Conservation (phyloP, 768 basidiomycete genomes). For the Calvatia gigantea region DNA sequence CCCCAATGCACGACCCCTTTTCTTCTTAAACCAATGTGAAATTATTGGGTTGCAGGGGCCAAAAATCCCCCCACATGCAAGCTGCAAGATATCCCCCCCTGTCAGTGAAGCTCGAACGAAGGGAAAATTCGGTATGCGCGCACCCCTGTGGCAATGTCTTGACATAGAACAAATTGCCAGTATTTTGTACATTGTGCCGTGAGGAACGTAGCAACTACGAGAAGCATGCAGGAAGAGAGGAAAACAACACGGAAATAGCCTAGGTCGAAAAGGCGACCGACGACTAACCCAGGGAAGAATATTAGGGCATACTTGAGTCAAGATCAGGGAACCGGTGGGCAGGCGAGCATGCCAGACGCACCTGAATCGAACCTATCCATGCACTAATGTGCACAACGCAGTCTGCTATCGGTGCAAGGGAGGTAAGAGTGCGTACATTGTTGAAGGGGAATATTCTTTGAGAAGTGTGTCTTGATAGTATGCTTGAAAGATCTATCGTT, state of each 20-base stretch:
- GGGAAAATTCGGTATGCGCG: slow-evolving; percentile 19
- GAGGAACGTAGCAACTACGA: slow-evolving; percentile 48
- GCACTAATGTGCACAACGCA: slow-evolving; percentile 39
- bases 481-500: slow-evolving; percentile 1
- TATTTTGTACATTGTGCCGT: slow-evolving; percentile 55
- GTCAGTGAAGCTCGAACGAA: neutral
- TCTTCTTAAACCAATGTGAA: slow-evolving; percentile 72
- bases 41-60: slow-evolving; percentile 56
- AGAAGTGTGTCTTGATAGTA: slow-evolving; percentile 4
- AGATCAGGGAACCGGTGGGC: neutral
- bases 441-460: slow-evolving; percentile 35
- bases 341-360: slow-evolving; percentile 18
- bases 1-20: slow-evolving; percentile 59
- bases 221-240: slow-evolving; percentile 21
- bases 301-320: slow-evolving; percentile 54
- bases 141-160: slow-evolving; percentile 55
- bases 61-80: slow-evolving; percentile 56
- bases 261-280: slow-evolving; percentile 60
- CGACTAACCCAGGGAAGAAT: slow-evolving; percentile 52
- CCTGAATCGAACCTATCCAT: slow-evolving; percentile 81
- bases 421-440: slow-evolving; percentile 34
- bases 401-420: neutral
- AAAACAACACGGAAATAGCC: slow-evolving; percentile 58
- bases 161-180: slow-evolving; percentile 66
- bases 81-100: slow-evolving; percentile 19